phyloP scores from a whole-genome alignment of 2,329 filamentous ascomycete genomes.

The Chaetothyriales sp. region DNA sequence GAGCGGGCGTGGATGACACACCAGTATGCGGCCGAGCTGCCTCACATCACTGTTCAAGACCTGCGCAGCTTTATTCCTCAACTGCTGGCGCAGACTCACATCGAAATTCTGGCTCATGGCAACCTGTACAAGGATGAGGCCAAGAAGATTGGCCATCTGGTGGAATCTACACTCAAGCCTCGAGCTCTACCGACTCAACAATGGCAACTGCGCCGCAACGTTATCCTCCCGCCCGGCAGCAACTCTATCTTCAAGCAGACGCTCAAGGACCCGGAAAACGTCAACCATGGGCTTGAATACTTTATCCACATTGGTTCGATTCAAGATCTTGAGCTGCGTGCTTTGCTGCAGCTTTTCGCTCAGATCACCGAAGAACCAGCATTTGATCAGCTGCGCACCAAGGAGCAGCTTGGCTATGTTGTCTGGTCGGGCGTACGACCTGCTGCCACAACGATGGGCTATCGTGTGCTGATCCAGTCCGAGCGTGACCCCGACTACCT shows the following conservation, averaged over 20 bases:
- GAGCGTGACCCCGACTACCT: conserved; percentile 73
- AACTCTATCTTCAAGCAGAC: conserved; percentile 73
- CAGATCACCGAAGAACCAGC: conserved; percentile 87
- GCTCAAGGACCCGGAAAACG: conserved; percentile 72
- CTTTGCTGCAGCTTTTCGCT: conserved; percentile 65
- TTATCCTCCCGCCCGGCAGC: conserved; percentile 62
- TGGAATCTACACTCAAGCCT: conserved; percentile 64
- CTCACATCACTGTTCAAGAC: conserved; percentile 56
- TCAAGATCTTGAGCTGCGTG: conserved; percentile 52
- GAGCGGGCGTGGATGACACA: conserved; percentile 68
- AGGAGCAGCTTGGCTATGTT: conserved; percentile 89
- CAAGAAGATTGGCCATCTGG: conserved; percentile 64
- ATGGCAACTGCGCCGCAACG: conserved; percentile 61
- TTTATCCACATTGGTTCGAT: conserved; percentile 56
- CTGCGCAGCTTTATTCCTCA: conserved; percentile 66
- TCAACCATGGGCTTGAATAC: conserved; percentile 76
- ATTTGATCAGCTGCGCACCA: conserved; percentile 88
- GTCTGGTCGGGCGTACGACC: conserved; percentile 68
- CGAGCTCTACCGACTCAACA: conserved; percentile 59
- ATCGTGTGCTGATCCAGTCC: conserved; percentile 84
- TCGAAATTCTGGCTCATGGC: conserved; percentile 78
- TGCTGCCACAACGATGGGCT: conserved; percentile 64
- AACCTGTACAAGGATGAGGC: conserved; percentile 93
- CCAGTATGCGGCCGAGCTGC: conserved; percentile 62
- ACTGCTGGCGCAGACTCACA: conserved; percentile 65